A percentile compares a stretch with the other conserved stretches of the same genome.
phyloP scores from a whole-genome alignment of 176 grass and related monocot species.

The Oryza glaberrima region DNA sequence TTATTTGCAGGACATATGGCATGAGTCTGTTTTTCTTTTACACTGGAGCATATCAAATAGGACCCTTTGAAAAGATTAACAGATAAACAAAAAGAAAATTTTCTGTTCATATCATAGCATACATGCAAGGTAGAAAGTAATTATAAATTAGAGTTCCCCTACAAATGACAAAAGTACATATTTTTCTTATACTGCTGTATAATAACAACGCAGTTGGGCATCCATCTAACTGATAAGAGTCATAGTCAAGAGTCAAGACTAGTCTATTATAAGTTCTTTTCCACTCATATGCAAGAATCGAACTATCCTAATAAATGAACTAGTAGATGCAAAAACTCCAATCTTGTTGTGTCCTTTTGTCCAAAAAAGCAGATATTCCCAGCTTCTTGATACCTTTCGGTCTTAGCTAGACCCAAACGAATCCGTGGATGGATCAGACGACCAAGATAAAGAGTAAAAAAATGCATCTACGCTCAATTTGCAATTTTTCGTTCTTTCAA shows the following conservation, averaged over 20 bases:
- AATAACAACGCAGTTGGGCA: neutral
- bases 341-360: neutral
- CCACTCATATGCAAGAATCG: neutral
- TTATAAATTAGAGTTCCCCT: neutral
- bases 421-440: constrained; percentile 3
- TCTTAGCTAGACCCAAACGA: neutral
- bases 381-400: neutral
- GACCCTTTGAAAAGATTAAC: neutral
- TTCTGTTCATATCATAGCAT: neutral
- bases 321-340: neutral
- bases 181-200: neutral
- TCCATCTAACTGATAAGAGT: neutral
- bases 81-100: neutral
- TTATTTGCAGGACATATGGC: constrained; percentile 7
- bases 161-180: neutral
- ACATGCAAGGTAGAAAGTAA: constrained; percentile 2
- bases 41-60: neutral
- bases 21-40: neutral
- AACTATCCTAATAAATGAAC: neutral
- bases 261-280: neutral
- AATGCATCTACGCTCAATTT: neutral
- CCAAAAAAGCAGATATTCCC: constrained; percentile 1
- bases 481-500: neutral
- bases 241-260: neutral
- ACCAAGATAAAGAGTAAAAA: neutral